Base-by-base conservation (phyloP, 2,329 filamentous ascomycete species). In the Coniosporium tulheliwenetii region DNA sequence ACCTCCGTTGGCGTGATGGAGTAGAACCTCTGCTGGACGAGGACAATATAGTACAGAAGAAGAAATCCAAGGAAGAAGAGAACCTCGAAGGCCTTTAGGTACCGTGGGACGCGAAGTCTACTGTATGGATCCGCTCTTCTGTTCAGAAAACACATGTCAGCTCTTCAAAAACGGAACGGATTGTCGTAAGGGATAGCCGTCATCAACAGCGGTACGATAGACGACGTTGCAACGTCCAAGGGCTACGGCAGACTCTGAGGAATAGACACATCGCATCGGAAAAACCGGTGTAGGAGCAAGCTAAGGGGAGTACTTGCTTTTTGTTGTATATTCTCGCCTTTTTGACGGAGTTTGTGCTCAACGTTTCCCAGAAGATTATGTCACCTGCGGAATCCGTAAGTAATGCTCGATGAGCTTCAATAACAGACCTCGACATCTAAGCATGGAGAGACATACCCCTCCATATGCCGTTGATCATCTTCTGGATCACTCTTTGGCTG, bases 381-480 rank as follows among this genome's bases (percentile, higher is more conserved):
- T 87, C 79, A 37, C 85, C 19, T 26, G 19, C 19, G 19, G 3
- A 26, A 7, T 7, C 19, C 19, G 19, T 26, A 3, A 26, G 19
- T 26, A 26, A 26, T 26, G 19, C 19, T 7, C 19, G 19, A 26
- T 26, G 7, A 26, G 7, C 19, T 26, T 26, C 19, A 26, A 26
- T 7, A 7, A 3, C 19, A 26, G 4, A 3, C 19, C 19, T 26
- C 19, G 19, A 26, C 19, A 26, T 7, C 19, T 4, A 7, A 26
- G 19, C 19, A 26, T 26, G 19, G 19, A 26, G 19, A 26, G 19
- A 26, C 19, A 4, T 26, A 26, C 19, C 85, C 46, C 79, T 77
- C 85, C 85, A 93, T 41, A 93, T 83, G 38, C 81, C 81, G 37
- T 81, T 80, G 45, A 93, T 75, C 48, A 93, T 81, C 51, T 81